Base-by-base conservation (phyloP, 1,139 yeast species). In the Zygosaccharomyces pseudobailii region DNA sequence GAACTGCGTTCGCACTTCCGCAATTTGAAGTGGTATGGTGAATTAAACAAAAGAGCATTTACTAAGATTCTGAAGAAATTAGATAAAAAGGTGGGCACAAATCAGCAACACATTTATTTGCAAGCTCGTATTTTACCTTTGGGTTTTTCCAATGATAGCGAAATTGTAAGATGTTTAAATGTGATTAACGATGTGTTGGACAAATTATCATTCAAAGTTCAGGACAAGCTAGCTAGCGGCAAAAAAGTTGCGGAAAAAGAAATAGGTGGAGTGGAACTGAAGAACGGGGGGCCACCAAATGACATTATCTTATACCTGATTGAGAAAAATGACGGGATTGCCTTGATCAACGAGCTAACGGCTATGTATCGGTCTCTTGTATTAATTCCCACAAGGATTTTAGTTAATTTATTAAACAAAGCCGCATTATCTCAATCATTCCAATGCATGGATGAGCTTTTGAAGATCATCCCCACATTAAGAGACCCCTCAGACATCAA, bases 21-120 rank as follows among this genome's bases (percentile, higher is more conserved):
- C 49, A 89, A 89, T 66, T 72, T 92, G 62, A 84, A 84, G 64
- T 90, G 97, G 96, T 92, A 80, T 65, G 95, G 95, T 17, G 97
- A 90, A 59, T 78, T 90, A 59, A 92, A 92, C 70, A 88, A 86
- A 64, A 82, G 92, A 52, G 98, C 96, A 0, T 86, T 89, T 60
- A 77, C 82, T 48, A 92, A 92, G 71, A 92, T 92, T 55, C 73
- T 92, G 63, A 92, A 92, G 70, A 89, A 89, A 61, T 75, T 89
- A 57, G 97, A 92, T 65, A 92, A 92, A 71, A 88, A 88, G 64
- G 74, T 84, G 48, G 87, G 90, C 9, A 79, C 83, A 22, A 72
- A 75, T 52, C 81, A 84, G 51, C 87, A 85, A 65, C 79, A 79
- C 41, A 71, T 76, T 28, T 89, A 86, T 61, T 70, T 89, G 50